Conservation (phyloP, 208 protist genomes). For the Acanthamoeba royreba region DNA sequence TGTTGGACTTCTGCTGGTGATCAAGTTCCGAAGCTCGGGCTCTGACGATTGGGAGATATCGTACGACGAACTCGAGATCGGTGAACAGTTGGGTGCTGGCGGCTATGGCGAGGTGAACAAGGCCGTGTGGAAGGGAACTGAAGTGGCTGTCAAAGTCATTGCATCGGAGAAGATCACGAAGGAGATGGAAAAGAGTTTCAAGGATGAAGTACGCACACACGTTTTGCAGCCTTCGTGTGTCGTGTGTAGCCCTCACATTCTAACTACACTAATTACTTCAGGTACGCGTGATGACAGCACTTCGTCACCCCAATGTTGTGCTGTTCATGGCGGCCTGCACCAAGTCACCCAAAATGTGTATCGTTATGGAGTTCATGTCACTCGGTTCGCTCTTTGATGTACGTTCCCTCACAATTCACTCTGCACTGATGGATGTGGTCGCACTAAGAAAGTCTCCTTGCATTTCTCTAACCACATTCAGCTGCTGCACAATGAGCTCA, state of each 20-base stretch:
- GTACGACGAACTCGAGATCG: constrained; percentile 14
- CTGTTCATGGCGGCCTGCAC: constrained; percentile 32
- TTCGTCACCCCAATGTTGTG: constrained; percentile 20
- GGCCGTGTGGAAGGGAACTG: constrained; percentile 43
- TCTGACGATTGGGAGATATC: constrained; percentile 13
- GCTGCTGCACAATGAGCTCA: constrained; percentile 35
- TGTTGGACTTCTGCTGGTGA: not conserved
- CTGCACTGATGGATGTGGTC: too few relatives aligned
- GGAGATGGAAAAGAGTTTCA: constrained; percentile 17
- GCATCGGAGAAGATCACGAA: constrained; percentile 15
- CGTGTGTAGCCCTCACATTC: not conserved
- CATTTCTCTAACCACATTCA: not conserved
- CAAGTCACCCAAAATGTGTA: not conserved
- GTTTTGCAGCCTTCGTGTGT: not conserved
- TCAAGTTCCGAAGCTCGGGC: not conserved
- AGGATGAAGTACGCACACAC: not conserved
- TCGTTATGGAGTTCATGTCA: constrained; percentile 26
- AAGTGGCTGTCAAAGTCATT: constrained; percentile 18
- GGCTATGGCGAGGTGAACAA: constrained; percentile 20
- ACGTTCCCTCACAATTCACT: not conserved
- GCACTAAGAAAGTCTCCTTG: not conserved
- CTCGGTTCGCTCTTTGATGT: not conserved
- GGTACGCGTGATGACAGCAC: constrained; percentile 36
- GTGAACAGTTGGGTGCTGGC: not conserved
- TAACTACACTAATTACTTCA: not conserved